Conservation (phyloP, 2,329 filamentous ascomycete genomes). For the Penicillium janthinellum region DNA sequence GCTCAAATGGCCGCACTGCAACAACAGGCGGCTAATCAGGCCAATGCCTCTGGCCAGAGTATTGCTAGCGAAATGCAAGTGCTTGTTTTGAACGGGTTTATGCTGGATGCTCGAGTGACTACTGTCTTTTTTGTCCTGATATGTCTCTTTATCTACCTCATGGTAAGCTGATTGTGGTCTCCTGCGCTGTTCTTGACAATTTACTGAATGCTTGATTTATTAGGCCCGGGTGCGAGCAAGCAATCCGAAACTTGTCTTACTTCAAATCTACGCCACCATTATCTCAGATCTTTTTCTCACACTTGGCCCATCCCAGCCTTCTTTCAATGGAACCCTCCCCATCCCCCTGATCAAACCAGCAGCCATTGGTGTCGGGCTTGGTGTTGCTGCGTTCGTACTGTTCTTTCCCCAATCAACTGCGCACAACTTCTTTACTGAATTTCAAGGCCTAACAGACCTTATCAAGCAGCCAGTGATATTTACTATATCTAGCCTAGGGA, state of each 20-base stretch:
- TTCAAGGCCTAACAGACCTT: background rate
- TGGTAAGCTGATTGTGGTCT: background rate
- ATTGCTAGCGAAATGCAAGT: background rate
- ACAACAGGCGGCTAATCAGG: background rate
- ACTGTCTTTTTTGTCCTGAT: background rate
- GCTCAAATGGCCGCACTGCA: background rate
- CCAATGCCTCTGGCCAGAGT: background rate
- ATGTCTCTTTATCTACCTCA: background rate
- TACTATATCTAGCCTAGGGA: background rate
- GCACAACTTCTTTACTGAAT: background rate
- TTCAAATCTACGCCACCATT: background rate
- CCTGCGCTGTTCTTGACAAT: background rate
- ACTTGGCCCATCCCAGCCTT: background rate
- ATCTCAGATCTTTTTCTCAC: background rate
- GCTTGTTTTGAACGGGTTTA: background rate
- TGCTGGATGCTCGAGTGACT: background rate
- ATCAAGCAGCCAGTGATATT: background rate
- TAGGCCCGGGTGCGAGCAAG: background rate
- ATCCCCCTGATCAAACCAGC: background rate
- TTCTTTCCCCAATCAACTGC: background rate
- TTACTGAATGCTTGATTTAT: background rate
- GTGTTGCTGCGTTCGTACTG: background rate
- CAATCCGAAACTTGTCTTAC: background rate
- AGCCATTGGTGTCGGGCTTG: background rate
- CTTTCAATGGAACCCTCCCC: background rate